Evolutionary conservation across 805 yeast species (phyloP).

Genomic region (Cyberlindnera sargentensis): DNA sequence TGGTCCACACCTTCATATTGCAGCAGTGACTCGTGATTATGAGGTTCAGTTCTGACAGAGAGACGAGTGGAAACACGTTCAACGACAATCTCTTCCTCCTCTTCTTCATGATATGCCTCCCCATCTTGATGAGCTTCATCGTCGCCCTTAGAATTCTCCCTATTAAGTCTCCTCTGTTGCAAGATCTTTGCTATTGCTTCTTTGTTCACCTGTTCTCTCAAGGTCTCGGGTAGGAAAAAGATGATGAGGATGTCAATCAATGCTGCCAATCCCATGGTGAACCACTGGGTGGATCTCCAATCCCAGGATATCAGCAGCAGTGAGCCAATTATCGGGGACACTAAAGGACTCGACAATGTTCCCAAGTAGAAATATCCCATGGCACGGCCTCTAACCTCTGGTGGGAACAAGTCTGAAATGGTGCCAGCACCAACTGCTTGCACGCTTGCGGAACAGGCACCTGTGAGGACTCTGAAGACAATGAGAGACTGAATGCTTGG

Average conservation of each 20-base stretch:
- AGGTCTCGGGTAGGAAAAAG: constrained; percentile 69
- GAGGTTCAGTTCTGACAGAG: constrained; percentile 6
- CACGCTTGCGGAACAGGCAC: constrained; percentile 80
- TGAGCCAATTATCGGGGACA: constrained; percentile 80
- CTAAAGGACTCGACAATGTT: constrained; percentile 69
- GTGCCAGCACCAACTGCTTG: constrained; percentile 91
- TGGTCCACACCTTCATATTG: constrained; percentile 3
- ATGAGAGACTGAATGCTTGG: constrained; percentile 57
- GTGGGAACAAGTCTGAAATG: constrained; percentile 61
- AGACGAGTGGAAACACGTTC: constrained; percentile 5
- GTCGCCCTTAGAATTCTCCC: constrained; percentile 2
- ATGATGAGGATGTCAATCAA: constrained; percentile 40
- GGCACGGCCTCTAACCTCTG: constrained; percentile 66
- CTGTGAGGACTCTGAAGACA: constrained; percentile 61
- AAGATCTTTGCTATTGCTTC: constrained; percentile 42
- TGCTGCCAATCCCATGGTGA: constrained; percentile 62
- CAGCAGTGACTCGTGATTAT: constrained; percentile 2
- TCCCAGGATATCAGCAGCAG: constrained; percentile 65
- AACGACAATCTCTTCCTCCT: neutral
- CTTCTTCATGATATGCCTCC: neutral
- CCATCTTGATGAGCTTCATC: neutral
- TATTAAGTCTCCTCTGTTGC: constrained; percentile 27
- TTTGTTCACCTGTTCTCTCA: constrained; percentile 47
- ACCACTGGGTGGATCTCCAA: constrained; percentile 90
- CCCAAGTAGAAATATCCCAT: constrained; percentile 80